Evolutionary conservation across 2,329 filamentous ascomycete species (phyloP).

Genomic region (Fusarium sp.): DNA sequence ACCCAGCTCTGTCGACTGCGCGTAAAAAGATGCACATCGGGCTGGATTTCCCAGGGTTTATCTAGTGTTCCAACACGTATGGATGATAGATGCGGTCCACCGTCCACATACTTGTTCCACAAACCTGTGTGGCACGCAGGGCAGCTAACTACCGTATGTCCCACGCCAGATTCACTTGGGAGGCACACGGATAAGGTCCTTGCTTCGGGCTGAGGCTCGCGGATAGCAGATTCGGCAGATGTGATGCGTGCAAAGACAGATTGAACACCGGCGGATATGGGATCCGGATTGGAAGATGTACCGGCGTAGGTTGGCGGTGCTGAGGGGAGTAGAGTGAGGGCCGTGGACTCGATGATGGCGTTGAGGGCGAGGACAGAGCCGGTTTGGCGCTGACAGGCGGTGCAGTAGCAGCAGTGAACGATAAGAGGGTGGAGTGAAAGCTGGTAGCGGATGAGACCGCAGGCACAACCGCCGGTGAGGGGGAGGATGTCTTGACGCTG

Average conservation of each 20-base stretch:
- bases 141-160: conserved; percentile 58
- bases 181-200: conserved; percentile 46
- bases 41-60: conserved; percentile 53
- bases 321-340: conserved; percentile 51
- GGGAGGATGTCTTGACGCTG: conserved; percentile 46
- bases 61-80: conserved; percentile 62
- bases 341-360: conserved; percentile 56
- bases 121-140: conserved; percentile 57
- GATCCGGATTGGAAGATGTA: conserved; percentile 15
- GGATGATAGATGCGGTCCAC: conserved; percentile 51
- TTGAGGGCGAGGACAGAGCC: conserved; percentile 58
- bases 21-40: conserved; percentile 61
- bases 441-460: conserved; percentile 76
- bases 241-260: conserved; percentile 43
- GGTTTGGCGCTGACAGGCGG: conserved; percentile 60
- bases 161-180: conserved; percentile 57
- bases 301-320: conserved; percentile 41
- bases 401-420: conserved; percentile 63
- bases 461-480: conserved; percentile 69
- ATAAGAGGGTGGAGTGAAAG: conserved; percentile 67
- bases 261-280: conserved; percentile 22
- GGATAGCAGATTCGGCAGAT: conserved; percentile 22
- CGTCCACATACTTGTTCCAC: conserved; percentile 57
- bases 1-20: conserved; percentile 56
- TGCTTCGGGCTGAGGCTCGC: conserved; percentile 5